phyloP scores from a whole-genome alignment of 1,139 yeast species.

The Protomyces inundatus region DNA sequence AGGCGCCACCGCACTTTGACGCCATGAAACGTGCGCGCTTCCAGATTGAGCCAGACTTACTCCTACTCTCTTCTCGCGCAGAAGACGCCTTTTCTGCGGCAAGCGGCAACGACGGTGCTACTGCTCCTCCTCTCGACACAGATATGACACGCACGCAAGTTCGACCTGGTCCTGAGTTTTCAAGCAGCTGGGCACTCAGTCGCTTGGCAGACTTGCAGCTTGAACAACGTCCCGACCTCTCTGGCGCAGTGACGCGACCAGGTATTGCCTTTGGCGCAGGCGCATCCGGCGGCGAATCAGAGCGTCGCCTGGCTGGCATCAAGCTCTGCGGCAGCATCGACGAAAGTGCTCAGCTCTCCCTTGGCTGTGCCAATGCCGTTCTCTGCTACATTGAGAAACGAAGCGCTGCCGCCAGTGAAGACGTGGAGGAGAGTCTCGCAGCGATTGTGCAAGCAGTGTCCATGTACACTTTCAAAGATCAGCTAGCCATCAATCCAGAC shows the following conservation, averaged over 20 bases:
- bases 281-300: not conserved
- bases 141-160: not conserved
- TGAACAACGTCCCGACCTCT: not conserved
- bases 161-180: constrained; percentile 30
- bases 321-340: not conserved
- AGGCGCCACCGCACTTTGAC: constrained; percentile 5
- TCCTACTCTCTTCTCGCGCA: constrained; percentile 29
- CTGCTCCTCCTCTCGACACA: not conserved
- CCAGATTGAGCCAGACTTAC: constrained; percentile 29
- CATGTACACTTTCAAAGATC: constrained; percentile 17
- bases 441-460: constrained; percentile 19
- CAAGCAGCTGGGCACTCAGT: constrained; percentile 17
- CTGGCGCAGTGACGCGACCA: not conserved
- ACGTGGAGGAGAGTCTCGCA: constrained; percentile 10
- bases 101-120: not conserved
- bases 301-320: constrained; percentile 1
- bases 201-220: constrained; percentile 16
- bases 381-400: constrained; percentile 26
- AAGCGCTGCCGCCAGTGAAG: constrained; percentile 17
- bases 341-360: not conserved
- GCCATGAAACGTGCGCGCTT: constrained; percentile 18
- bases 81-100: constrained; percentile 27
- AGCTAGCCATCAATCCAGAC: constrained; percentile 41
- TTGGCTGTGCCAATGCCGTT: constrained; percentile 30
- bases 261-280: not conserved